phyloP scores from a whole-genome alignment of 2,329 filamentous ascomycete genomes.

The Westerdykella ornata region DNA sequence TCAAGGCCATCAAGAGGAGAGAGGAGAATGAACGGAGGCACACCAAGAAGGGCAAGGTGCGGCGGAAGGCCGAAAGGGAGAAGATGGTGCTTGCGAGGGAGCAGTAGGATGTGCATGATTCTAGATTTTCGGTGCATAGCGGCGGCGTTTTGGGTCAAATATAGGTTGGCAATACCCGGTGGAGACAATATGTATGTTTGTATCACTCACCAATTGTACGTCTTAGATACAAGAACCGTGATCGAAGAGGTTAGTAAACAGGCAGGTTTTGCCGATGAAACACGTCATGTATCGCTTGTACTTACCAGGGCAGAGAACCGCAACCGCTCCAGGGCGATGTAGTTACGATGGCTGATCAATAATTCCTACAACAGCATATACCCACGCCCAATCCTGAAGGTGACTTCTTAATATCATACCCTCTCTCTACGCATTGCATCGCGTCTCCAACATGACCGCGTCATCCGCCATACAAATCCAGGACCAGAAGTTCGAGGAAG shows the following conservation, averaged over 20 bases:
- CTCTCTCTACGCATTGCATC: background rate
- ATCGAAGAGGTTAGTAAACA: no score
- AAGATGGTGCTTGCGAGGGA: conserved; percentile 78
- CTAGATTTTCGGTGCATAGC: conserved; percentile 24
- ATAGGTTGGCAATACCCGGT: background rate
- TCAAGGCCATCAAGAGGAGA: conserved; percentile 77
- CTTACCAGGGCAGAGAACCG: no score
- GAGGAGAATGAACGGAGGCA: conserved; percentile 95
- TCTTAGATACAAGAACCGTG: no score
- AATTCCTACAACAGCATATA: no score
- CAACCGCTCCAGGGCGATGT: no score
- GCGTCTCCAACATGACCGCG: conserved; percentile 10
- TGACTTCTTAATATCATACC: background rate
- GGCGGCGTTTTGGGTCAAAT: conserved; percentile 21
- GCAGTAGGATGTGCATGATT: conserved; percentile 41
- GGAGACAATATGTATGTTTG: background rate
- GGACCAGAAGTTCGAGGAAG: conserved; percentile 23
- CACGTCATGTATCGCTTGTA: background rate
- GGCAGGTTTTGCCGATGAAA: background rate
- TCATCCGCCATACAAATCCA: conserved; percentile 19
- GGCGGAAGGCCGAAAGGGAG: conserved; percentile 72
- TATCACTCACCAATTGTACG: background rate
- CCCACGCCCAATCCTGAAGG: no score
- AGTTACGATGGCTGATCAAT: no score
- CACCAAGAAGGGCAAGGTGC: conserved; percentile 71